Conservation (phyloP, 2,329 filamentous ascomycete species). For the Diaporthe sp. region DNA sequence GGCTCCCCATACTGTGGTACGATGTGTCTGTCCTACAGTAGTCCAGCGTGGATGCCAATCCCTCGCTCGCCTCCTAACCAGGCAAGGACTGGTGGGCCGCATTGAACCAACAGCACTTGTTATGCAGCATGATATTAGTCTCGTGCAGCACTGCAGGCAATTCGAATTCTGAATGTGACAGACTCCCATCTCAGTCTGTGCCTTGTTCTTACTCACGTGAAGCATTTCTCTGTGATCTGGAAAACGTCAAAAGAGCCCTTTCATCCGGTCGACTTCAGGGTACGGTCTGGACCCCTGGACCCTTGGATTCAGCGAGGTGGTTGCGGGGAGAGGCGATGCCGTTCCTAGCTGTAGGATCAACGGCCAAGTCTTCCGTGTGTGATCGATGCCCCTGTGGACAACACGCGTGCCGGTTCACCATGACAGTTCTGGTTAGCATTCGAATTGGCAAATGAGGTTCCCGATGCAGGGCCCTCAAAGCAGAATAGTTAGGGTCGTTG, state of each 20-base stretch:
- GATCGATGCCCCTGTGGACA: not conserved
- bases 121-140: not conserved
- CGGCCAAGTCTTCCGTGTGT: not conserved
- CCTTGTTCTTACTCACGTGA: not conserved
- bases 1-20: not conserved
- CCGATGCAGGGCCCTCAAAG: not conserved
- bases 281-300: not conserved
- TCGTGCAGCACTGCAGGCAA: not conserved
- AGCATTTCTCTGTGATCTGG: not conserved
- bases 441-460: not conserved
- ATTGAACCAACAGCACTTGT: not conserved
- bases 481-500: not conserved
- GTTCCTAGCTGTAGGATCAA: not conserved
- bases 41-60: not conserved
- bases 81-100: not conserved
- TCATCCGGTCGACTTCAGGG: not conserved
- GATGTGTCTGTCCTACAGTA: not conserved
- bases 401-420: not conserved
- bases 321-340: not conserved
- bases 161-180: not conserved
- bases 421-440: not conserved
- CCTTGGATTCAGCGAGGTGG: not conserved
- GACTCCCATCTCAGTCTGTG: not conserved
- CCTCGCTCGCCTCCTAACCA: not conserved
- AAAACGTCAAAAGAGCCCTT: not conserved